phyloP scores from a whole-genome alignment of 2,329 filamentous ascomycete species.

The Fusarium sp. region DNA sequence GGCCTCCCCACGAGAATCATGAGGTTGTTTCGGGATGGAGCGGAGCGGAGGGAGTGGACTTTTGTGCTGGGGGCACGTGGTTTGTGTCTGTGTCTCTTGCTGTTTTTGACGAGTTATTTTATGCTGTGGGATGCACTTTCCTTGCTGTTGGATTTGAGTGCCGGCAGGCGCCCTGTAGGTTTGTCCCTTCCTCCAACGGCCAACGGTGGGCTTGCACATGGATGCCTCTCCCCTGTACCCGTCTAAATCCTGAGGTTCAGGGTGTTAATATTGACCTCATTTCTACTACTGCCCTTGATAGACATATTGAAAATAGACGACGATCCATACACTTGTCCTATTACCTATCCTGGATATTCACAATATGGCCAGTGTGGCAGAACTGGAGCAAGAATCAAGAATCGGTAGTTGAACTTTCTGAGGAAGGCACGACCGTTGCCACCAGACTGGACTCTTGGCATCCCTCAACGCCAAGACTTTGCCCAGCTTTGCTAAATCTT shows the following conservation, averaged over 20 bases:
- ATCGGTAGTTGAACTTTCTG: not conserved
- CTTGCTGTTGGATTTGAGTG: not conserved
- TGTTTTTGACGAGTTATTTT: not conserved
- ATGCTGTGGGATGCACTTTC: constrained; percentile 1
- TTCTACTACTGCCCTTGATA: not conserved
- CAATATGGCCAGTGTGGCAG: not conserved
- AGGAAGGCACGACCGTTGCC: constrained; percentile 6
- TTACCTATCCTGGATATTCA: not conserved
- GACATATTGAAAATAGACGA: not conserved
- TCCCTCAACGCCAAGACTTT: constrained; percentile 15
- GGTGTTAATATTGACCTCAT: not conserved
- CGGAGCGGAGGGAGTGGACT: not conserved
- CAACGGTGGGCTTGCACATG: constrained; percentile 1
- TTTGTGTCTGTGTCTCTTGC: constrained; percentile 23
- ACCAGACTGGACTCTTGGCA: constrained; percentile 25
- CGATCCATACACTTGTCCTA: not conserved
- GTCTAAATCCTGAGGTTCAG: not conserved
- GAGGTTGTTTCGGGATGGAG: constrained; percentile 16
- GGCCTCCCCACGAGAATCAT: constrained; percentile 6
- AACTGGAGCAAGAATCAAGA: not conserved
- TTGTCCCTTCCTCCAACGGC: constrained; percentile 1
- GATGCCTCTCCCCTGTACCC: not conserved
- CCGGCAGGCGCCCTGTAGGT: not conserved
- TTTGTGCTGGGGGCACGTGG: constrained; percentile 20
- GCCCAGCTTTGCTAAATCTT: constrained; percentile 5